phyloP scores from a whole-genome alignment of 192 early-diverging fungal genomes.

The Podila epicladia region DNA sequence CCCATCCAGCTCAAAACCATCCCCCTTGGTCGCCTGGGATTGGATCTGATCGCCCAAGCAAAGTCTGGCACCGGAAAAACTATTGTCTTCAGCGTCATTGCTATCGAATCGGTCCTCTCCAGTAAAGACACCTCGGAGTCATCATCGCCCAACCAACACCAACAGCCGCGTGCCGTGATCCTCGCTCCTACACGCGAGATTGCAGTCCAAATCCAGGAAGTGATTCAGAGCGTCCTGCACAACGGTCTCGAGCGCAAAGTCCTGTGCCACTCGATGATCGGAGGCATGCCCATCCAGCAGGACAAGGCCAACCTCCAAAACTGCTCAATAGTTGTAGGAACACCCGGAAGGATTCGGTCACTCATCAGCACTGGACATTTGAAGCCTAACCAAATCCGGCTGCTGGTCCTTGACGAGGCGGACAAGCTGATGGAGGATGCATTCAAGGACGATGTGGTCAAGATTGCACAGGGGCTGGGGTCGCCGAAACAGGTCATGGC shows the following conservation, averaged over 20 bases:
- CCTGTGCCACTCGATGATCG: conserved; percentile 62
- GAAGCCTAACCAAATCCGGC: conserved; percentile 43
- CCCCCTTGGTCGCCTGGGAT: conserved; percentile 62
- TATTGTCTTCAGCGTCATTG: conserved; percentile 71
- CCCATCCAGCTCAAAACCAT: conserved; percentile 74
- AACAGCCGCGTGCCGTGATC: conserved; percentile 56
- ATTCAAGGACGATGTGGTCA: conserved; percentile 48
- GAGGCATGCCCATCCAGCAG: conserved; percentile 58
- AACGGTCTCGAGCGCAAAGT: conserved; percentile 22
- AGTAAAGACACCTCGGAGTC: conserved; percentile 29
- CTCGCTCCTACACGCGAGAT: conserved; percentile 72
- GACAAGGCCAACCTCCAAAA: conserved; percentile 54
- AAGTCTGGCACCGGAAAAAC: conserved; percentile 71
- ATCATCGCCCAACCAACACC: conserved; percentile 8
- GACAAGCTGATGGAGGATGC: conserved; percentile 67
- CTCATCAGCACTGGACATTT: conserved; percentile 54
- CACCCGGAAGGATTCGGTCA: conserved; percentile 57
- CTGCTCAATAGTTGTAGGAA: conserved; percentile 65
- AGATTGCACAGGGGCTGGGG: conserved; percentile 51
- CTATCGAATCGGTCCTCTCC: conserved; percentile 58
- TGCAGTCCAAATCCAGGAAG: conserved; percentile 68
- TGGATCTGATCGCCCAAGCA: conserved; percentile 87
- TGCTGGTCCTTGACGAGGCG: conserved; percentile 69
- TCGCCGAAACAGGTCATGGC: conserved; percentile 61
- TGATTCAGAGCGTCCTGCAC: conserved; percentile 54